Conservation (phyloP, 108 stramenopile genomes). For the Mediolabrus comicus region DNA sequence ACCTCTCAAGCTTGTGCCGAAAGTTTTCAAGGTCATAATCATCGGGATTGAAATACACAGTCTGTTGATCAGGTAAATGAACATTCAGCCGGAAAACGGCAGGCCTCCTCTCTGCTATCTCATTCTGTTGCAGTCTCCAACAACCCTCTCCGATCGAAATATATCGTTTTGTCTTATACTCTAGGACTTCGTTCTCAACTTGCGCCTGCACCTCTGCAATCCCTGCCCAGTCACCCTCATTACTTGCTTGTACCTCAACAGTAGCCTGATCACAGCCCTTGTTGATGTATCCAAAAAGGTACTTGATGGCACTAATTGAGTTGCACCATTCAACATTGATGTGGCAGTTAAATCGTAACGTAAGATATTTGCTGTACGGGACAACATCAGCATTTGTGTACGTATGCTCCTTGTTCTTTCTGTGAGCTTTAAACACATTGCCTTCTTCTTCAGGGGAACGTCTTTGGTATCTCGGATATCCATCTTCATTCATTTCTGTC, state of each 20-base stretch:
- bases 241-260: neutral
- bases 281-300: conserved; percentile 6
- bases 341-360: conserved; percentile 13
- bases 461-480: neutral
- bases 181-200: conserved; percentile 1
- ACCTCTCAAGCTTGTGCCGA: neutral
- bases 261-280: conserved; percentile 7
- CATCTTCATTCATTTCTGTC: neutral
- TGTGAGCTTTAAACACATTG: neutral
- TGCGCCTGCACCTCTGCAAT: too few relatives aligned
- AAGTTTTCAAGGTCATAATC: neutral
- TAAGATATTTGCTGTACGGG: conserved; percentile 13
- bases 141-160: neutral
- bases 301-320: conserved; percentile 16
- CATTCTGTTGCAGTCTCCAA: neutral
- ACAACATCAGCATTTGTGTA: conserved; percentile 16
- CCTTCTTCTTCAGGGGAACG: neutral
- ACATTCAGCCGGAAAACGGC: neutral
- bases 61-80: conserved; percentile 1
- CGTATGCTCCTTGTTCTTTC: neutral
- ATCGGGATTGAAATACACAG: neutral
- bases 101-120: neutral
- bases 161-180: neutral
- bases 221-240: too few relatives aligned
- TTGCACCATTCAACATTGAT: conserved; percentile 26